Evolutionary conservation across 768 basidiomycete species (phyloP), one percentile per base, ranked within the genome.

Genomic region (Pleurotus salmoneostramineus): DNA sequence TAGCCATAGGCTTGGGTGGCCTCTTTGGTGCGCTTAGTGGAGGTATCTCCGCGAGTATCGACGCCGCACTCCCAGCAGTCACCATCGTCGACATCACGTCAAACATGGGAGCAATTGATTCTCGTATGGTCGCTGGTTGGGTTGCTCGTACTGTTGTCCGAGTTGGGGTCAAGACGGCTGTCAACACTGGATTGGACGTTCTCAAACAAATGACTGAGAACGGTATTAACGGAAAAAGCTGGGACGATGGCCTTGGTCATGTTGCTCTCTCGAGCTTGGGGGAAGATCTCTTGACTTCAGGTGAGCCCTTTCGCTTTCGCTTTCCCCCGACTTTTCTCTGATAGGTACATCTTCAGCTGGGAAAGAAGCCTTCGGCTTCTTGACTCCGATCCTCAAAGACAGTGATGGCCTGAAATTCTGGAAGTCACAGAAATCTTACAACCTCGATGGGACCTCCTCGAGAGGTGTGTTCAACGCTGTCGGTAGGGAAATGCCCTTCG

Each of bases 11-110:
- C 15, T 21, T 57, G 7, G 56, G 56, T 6, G 56, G 33, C 11
- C 36, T 49, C 10, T 50, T 57, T 34, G 56, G 56, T 5, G 56
- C 32, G 10, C 33, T 57, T 15, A 42, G 56, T 17, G 56, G 56
- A 37, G 56, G 47, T 48, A 17, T 42, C 17, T 35, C 32, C 11
- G 56, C 56, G 11, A 46, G 32, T 15, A 32, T 57, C n/a, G 56
- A 57, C 33, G 37, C 40, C 12, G n/a, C 43, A 31, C 35, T 57
- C 15, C 56, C 56, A 34, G 56, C 56, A 2, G 56, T 37, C 8
- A 42, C 52, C 8, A 12, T 55, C 37, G 40, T 42, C 14, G 40
- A 55, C n/a, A 31, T 55, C 4, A 42, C 36, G 3, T 55, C 52
- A 10, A 43, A 43, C 10, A 42, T 55, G 52, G 40, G 40, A 8